phyloP scores from a whole-genome alignment of 495 filamentous ascomycete genomes.

The Jackrogersella minutella region DNA sequence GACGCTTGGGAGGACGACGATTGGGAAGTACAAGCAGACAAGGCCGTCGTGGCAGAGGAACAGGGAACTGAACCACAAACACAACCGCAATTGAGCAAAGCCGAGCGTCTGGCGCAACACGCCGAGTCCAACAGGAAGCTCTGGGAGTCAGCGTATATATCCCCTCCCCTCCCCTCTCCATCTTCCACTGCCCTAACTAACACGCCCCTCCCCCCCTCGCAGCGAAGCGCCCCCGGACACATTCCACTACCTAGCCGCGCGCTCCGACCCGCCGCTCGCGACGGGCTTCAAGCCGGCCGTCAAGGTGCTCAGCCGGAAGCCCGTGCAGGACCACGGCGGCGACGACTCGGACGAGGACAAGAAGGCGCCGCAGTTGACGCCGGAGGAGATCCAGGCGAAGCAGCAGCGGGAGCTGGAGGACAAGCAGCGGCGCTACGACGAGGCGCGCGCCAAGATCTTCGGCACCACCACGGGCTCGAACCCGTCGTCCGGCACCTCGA shows the following conservation, averaged over 20 bases:
- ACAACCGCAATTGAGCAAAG: conserved; percentile 62
- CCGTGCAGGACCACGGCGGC: conserved; percentile 61
- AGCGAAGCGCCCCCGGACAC: conserved; percentile 62
- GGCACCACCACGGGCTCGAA: conserved; percentile 61
- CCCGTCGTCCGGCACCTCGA: conserved; percentile 55
- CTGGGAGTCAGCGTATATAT: conserved; percentile 85
- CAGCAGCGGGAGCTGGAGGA: conserved; percentile 82
- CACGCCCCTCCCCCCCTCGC: background rate
- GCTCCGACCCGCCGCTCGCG: conserved; percentile 69
- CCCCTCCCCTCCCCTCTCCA: background rate
- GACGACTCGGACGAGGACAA: conserved; percentile 71
- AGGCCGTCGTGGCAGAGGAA: conserved; percentile 35
- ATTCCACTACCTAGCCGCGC: conserved; percentile 75
- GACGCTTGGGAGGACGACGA: conserved; percentile 90
- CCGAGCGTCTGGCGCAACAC: conserved; percentile 81
- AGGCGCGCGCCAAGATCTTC: conserved; percentile 84
- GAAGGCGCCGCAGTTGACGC: conserved; percentile 64
- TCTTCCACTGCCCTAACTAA: conserved; percentile 4
- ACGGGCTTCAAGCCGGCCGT: conserved; percentile 84
- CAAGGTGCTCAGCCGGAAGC: conserved; percentile 85
- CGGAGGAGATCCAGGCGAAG: conserved; percentile 75
- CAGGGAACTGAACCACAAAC: conserved; percentile 57
- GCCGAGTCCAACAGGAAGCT: conserved; percentile 81
- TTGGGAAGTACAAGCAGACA: conserved; percentile 81
- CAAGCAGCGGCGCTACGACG: conserved; percentile 87